Percentiles rank a stretch among this genome's conserved stretches.
Evolutionary conservation across 2,329 filamentous ascomycete genomes (phyloP).

Genomic region (Aureobasidium subglaciale): DNA sequence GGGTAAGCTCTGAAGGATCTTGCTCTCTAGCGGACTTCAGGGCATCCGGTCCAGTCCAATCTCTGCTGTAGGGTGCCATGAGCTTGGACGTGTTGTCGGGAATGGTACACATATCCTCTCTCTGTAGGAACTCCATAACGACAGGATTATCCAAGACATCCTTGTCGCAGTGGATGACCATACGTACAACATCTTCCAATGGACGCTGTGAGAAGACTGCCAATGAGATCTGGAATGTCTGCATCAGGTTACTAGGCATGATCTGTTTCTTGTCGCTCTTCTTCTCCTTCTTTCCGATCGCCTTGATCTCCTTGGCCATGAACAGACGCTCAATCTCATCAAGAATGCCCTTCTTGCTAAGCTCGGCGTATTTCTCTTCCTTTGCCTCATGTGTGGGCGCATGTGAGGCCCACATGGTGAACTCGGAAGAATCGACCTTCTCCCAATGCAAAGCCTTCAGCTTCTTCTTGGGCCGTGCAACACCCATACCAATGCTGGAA

Average conservation of each 20-base stretch:
- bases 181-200: slow-evolving; percentile 77
- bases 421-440: slow-evolving; percentile 87
- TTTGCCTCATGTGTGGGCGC: slow-evolving; percentile 78
- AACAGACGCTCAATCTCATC: slow-evolving; percentile 98
- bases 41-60: slow-evolving; percentile 88
- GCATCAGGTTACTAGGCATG: slow-evolving; percentile 82
- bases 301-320: slow-evolving; percentile 93
- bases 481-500: slow-evolving; percentile 62
- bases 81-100: slow-evolving; percentile 84
- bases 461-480: slow-evolving; percentile 94
- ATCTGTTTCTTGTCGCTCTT: slow-evolving; percentile 97
- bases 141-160: slow-evolving; percentile 83
- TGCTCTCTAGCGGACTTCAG: slow-evolving; percentile 70
- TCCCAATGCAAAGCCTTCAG: slow-evolving; percentile 99
- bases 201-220: slow-evolving; percentile 84
- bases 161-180: slow-evolving; percentile 91
- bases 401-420: slow-evolving; percentile 87
- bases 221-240: slow-evolving; percentile 86
- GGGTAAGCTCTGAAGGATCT: slow-evolving; percentile 79
- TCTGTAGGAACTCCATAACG: slow-evolving; percentile 93
- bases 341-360: slow-evolving; percentile 88
- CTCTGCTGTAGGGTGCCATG: slow-evolving; percentile 91
- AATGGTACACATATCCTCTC: slow-evolving; percentile 86
- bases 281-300: slow-evolving; percentile 64
- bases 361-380: slow-evolving; percentile 91